Evolutionary conservation across 805 yeast genomes (phyloP).

Genomic region (Candida oleophila): DNA sequence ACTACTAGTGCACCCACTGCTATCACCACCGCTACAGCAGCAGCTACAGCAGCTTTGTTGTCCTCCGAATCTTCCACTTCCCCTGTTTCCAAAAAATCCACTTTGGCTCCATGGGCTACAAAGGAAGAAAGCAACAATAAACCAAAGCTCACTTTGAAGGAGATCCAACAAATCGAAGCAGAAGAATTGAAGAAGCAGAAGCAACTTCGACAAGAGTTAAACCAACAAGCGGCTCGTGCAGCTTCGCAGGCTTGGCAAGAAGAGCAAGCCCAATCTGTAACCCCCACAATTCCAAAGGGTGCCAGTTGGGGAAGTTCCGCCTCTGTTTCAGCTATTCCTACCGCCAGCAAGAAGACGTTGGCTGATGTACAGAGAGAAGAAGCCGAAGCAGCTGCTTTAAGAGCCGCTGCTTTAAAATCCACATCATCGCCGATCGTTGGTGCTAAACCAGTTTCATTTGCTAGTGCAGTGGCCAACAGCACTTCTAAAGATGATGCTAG

Average conservation of each 20-base stretch:
- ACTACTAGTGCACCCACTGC: background rate
- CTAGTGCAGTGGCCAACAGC: conserved; percentile 30
- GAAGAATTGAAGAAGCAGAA: conserved; percentile 40
- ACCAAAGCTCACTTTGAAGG: conserved; percentile 48
- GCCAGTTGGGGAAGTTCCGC: conserved; percentile 44
- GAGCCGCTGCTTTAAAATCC: conserved; percentile 20
- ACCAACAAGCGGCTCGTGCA: conserved; percentile 23
- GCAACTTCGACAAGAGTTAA: conserved; percentile 34
- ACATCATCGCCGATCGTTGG: conserved; percentile 3
- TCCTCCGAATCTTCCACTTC: background rate
- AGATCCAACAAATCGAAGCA: conserved; percentile 52
- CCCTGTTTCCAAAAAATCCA: conserved; percentile 11
- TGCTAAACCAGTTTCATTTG: conserved; percentile 25
- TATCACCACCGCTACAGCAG: background rate
- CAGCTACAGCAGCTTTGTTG: background rate
- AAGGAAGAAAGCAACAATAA: conserved; percentile 16
- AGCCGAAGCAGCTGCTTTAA: conserved; percentile 35
- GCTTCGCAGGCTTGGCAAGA: conserved; percentile 21
- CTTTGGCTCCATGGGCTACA: conserved; percentile 58
- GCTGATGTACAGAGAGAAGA: conserved; percentile 66
- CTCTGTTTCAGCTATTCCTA: conserved; percentile 13
- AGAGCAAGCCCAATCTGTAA: conserved; percentile 25
- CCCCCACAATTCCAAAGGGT: conserved; percentile 34
- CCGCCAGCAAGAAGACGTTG: conserved; percentile 46
- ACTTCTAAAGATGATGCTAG: conserved; percentile 27